Conservation (phyloP, 2,329 filamentous ascomycete species). For the Hortaea werneckii region DNA sequence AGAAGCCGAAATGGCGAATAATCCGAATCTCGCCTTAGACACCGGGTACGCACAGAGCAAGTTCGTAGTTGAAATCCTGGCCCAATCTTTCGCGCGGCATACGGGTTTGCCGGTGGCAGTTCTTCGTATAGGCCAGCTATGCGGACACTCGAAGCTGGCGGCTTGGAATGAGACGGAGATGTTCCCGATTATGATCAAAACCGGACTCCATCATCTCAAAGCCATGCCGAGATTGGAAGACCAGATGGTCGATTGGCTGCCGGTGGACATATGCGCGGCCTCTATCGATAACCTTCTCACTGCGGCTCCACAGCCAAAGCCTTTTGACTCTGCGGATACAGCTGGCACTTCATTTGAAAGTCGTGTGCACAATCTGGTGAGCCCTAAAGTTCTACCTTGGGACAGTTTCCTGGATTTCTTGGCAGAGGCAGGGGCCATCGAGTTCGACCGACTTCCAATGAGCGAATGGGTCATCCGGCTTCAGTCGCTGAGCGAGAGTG, state of each 20-base stretch:
- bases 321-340: neutral
- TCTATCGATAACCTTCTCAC: neutral
- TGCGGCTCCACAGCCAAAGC: neutral
- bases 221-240: constrained; percentile 32
- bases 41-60: constrained; percentile 1
- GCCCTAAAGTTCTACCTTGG: neutral
- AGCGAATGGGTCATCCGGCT: neutral
- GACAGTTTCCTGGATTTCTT: neutral
- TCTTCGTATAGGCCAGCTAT: constrained; percentile 39
- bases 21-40: neutral
- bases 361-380: neutral
- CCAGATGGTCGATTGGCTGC: constrained; percentile 35
- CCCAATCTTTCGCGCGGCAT: neutral
- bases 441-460: neutral
- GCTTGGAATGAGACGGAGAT: constrained; percentile 42
- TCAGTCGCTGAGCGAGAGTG: neutral
- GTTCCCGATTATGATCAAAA: constrained; percentile 38
- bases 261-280: constrained; percentile 35
- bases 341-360: neutral
- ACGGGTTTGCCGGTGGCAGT: constrained; percentile 39
- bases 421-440: neutral
- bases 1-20: constrained; percentile 25
- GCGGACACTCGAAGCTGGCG: constrained; percentile 33
- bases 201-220: constrained; percentile 26
- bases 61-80: neutral